Conservation (phyloP, 2,329 filamentous ascomycete genomes). For the Ascochyta lentis region DNA sequence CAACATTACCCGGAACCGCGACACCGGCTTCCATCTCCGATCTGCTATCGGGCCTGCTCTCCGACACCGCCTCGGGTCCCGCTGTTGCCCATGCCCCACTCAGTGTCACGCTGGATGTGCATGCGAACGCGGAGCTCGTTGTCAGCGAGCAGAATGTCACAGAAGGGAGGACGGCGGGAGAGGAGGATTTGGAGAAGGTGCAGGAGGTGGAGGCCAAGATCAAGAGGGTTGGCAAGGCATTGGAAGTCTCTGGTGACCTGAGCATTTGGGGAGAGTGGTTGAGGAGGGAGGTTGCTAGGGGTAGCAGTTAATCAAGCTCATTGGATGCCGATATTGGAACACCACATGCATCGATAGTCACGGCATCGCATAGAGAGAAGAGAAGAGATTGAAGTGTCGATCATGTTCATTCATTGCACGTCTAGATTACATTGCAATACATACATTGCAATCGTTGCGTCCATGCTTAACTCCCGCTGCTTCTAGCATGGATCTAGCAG, state of each 20-base stretch:
- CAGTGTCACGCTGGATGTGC: constrained; percentile 65
- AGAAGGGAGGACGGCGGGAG: constrained; percentile 11
- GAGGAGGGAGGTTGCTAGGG: constrained; percentile 24
- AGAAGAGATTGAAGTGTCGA: constrained; percentile 1
- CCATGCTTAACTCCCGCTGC: constrained; percentile 21
- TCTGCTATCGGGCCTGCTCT: constrained; percentile 29
- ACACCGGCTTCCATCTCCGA: constrained; percentile 16
- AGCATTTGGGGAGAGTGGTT: constrained; percentile 62
- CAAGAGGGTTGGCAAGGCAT: constrained; percentile 51
- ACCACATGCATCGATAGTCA: too few species aligned
- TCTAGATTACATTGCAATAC: constrained; percentile 17
- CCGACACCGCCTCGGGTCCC: constrained; percentile 18
- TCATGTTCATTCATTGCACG: constrained; percentile 20
- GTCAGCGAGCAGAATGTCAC: constrained; percentile 65
- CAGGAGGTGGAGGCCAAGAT: constrained; percentile 28
- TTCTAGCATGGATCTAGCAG: constrained; percentile 25
- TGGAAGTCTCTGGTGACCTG: constrained; percentile 58
- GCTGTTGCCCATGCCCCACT: constrained; percentile 53
- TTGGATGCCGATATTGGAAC: too few species aligned
- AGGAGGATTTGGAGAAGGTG: constrained; percentile 39
- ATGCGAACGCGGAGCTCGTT: constrained; percentile 65
- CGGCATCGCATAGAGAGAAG: background rate
- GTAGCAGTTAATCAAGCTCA: background rate
- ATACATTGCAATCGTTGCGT: constrained; percentile 14
- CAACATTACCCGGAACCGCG: constrained; percentile 6